Conservation (phyloP, 176 grass and related monocot species). For the Ampelocalamus luodianensis region DNA sequence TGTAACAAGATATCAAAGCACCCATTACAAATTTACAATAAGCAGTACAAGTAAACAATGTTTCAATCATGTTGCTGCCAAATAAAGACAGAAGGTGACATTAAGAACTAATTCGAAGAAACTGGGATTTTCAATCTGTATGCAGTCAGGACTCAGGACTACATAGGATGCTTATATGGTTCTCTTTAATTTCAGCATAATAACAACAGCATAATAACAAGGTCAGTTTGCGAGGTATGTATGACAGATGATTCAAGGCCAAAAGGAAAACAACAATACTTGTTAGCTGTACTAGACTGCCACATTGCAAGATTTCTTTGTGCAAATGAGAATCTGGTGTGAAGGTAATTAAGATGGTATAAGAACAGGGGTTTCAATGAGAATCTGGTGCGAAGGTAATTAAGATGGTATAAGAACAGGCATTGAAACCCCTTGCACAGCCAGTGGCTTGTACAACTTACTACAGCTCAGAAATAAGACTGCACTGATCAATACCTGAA, state of each 20-base stretch:
- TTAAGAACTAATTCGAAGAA: slow-evolving; percentile 29
- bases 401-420: slow-evolving; percentile 28
- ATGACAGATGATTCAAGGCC: neutral
- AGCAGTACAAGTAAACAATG: slow-evolving; percentile 18
- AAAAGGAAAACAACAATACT: slow-evolving; percentile 23
- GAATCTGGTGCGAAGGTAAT: slow-evolving; percentile 6
- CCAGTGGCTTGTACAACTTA: slow-evolving; percentile 21
- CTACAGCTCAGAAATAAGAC: neutral
- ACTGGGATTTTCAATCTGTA: slow-evolving; percentile 9
- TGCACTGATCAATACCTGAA: slow-evolving; percentile 68
- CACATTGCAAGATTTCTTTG: neutral
- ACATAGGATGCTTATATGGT: slow-evolving; percentile 22
- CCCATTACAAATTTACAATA: slow-evolving; percentile 40
- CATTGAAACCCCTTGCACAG: slow-evolving; percentile 1
- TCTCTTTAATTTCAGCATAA: slow-evolving; percentile 14
- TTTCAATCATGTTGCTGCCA: neutral
- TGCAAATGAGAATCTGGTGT: neutral
- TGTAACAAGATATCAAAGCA: slow-evolving; percentile 52
- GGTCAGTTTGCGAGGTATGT: neutral
- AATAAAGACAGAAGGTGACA: slow-evolving; percentile 26
- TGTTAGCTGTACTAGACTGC: neutral
- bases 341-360: slow-evolving; percentile 27
- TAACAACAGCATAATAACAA: neutral
- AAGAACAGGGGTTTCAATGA: slow-evolving; percentile 19
- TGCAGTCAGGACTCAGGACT: neutral